Base-by-base conservation (phyloP, 768 basidiomycete genomes). In the Termitomyces sp. region DNA sequence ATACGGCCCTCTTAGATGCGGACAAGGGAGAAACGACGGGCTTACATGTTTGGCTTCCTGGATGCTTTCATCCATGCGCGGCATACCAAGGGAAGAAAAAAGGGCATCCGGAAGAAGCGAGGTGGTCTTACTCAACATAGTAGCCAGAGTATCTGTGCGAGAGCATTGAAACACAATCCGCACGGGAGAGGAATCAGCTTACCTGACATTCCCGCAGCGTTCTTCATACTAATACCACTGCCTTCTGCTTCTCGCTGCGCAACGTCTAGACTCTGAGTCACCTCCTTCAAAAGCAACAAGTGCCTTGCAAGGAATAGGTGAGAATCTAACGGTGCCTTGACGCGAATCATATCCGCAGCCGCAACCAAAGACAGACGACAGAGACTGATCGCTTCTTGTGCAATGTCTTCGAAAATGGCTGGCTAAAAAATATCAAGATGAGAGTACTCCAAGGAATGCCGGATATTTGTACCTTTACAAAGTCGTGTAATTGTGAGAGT, bases 331-430 rank as follows among this genome's bases (percentile, higher is more conserved):
- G 75, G 71, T 39, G 76, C 77, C 50, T 80, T 81, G 31, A 66
- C 57, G 24, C 81, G 77, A 50, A 98, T 77, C 22, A 78, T 73
- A n/a, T 87, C 81, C 0, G 89, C 80, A 0, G 91, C 93, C 5
- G 80, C 70, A 36, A 89, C 77, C 4, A 98, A 81, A 0, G 95
- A 96, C 58, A 87, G 81, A 36, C 87, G 83, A 69, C 94, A 96
- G 4, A 93, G 75, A 13, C 81, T 78, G 33, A 97, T 80, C 0
- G 95, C 92, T 73, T 98, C 95, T 72, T 94, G 92, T 0, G 96
- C 94, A 41, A 98, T 90, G 69, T 99, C 97, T 64, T 94, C 90
- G 58, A 97, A 99, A 57, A 98, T 95, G 1, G 86, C 88, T n/a
- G 91, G 87, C 94, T 98, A 58, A 34, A 10, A 44, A 33, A 41